Evolutionary conservation across 352 stramenopile species (phyloP).

Genomic region (Aphanomyces invadans): DNA sequence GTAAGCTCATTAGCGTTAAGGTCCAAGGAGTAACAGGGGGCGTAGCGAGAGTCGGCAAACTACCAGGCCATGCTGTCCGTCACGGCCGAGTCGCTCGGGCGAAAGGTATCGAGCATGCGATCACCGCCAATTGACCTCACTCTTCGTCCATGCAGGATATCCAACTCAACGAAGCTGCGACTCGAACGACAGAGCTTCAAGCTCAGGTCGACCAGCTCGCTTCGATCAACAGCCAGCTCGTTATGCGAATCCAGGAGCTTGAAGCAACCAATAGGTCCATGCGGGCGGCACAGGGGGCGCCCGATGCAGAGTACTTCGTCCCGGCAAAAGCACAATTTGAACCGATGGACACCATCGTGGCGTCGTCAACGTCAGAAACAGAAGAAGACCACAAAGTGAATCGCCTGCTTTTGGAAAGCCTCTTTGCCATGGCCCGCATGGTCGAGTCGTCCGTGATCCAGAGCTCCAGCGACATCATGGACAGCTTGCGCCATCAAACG

Average conservation of each 20-base stretch:
- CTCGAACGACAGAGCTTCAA: slow-evolving; percentile 59
- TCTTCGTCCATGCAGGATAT: slow-evolving; percentile 34
- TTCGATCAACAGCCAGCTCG: slow-evolving; percentile 60
- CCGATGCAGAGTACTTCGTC: not conserved
- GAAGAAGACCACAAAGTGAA: slow-evolving; percentile 39
- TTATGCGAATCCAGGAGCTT: slow-evolving; percentile 53
- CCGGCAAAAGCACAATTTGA: slow-evolving; percentile 29
- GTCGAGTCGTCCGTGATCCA: slow-evolving; percentile 79
- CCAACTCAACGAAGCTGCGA: slow-evolving; percentile 49
- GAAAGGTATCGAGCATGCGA: slow-evolving; percentile 38
- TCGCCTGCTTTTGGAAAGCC: slow-evolving; percentile 67
- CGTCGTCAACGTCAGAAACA: slow-evolving; percentile 50
- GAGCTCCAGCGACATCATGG: slow-evolving; percentile 73
- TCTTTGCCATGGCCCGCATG: slow-evolving; percentile 80
- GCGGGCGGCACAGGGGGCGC: not conserved
- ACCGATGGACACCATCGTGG: slow-evolving; percentile 44
- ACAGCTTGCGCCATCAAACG: slow-evolving; percentile 68
- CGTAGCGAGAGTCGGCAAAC: slow-evolving; percentile 53
- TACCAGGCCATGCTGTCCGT: slow-evolving; percentile 79
- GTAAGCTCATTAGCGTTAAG: slow-evolving; percentile 1
- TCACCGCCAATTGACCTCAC: not conserved
- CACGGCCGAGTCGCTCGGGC: slow-evolving; percentile 58
- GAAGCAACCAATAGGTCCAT: slow-evolving; percentile 33
- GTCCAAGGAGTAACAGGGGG: not conserved
- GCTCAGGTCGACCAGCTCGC: slow-evolving; percentile 74